Base-by-base conservation (phyloP, 345 rosid genomes). In the Bruguiera parviflora region DNA sequence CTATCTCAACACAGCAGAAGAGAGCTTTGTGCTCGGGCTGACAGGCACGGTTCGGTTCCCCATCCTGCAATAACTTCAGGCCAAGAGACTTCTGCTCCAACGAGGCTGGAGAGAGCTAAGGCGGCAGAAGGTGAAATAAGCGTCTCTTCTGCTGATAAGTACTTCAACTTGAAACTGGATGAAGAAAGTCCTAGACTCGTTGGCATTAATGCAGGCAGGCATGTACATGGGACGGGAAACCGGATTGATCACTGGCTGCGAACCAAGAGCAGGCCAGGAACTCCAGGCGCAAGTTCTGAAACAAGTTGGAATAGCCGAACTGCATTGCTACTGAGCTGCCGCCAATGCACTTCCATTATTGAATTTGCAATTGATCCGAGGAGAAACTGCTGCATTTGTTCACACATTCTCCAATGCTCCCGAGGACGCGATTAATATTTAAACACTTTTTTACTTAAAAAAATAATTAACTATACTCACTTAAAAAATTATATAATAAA, bases 101-200 rank as follows among this genome's bases (percentile, higher is more conserved):
- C 52, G 53, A 67, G 70, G 58, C 57, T 73, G n/a, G 77, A 70
- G 67, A 71, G 77, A 61, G 59, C 71, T 24, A 76, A 62, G 59
- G 16, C 67, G 13, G 74, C 53, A 61, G 86, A 71, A 49, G 81
- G 77, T 9, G 90, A 82, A 61, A 75, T 83, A 24, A 73, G 86
- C 3, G 79, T 88, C 32, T 86, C 86, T 57, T 80, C 74, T 9
- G 88, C 93, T 32, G 88, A 86, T 61, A 84, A 71, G 68, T 86
- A 88, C 78, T 82, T 81, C 81, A 84, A 82, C 66, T 75, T 69
- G 84, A 79, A 63, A 53, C 64, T 78, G 10, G 87, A 77, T 29
- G 77, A 53, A 49, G 72, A 65, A 7, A 58, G 64, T 63, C 72
- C 85, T 33, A 68, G 61, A 55, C 65, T 61, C 16, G 53, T 66